These are phyloP conservation scores for Tylopilus felleus DNA, from an alignment of 768 basidiomycete genomes.

Conservation along the genomic window DNA sequence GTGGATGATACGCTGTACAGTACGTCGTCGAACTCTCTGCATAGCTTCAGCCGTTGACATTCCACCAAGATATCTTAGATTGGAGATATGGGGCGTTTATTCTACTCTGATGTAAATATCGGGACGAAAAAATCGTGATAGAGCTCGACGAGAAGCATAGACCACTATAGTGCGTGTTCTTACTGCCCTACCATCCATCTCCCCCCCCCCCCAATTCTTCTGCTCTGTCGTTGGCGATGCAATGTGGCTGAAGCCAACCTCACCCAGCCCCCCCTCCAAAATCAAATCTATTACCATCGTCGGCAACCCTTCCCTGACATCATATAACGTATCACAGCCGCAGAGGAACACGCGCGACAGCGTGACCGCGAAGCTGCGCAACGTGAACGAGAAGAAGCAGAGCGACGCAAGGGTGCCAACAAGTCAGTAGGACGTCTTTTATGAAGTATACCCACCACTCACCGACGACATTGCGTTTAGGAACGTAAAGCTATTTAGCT, in stretches of 20 bases:
- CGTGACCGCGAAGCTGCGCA: conserved; percentile 74
- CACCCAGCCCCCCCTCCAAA: conserved; percentile 77
- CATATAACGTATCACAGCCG: conserved; percentile 92
- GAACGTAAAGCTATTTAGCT: conserved; percentile 87
- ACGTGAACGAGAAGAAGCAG: conserved; percentile 73
- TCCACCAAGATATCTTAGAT: conserved; percentile 77
- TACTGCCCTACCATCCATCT: not conserved
- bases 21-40: conserved; percentile 36
- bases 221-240: not conserved
- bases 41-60: not conserved
- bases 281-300: conserved; percentile 81
- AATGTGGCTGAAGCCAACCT: not conserved
- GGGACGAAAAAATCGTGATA: conserved; percentile 23
- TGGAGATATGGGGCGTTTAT: conserved; percentile 66
- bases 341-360: conserved; percentile 82
- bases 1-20: conserved; percentile 90
- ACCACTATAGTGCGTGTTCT: conserved; percentile 68
- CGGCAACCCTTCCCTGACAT: conserved; percentile 95
- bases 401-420: conserved; percentile 73
- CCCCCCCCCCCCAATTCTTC: no score
- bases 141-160: conserved; percentile 72
- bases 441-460: no score
- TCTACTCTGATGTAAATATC: not conserved
- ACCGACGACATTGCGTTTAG: conserved; percentile 37
- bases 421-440: conserved; percentile 54